Base-by-base conservation (phyloP, 1,139 yeast species). In the Hansenula lynferdii region DNA sequence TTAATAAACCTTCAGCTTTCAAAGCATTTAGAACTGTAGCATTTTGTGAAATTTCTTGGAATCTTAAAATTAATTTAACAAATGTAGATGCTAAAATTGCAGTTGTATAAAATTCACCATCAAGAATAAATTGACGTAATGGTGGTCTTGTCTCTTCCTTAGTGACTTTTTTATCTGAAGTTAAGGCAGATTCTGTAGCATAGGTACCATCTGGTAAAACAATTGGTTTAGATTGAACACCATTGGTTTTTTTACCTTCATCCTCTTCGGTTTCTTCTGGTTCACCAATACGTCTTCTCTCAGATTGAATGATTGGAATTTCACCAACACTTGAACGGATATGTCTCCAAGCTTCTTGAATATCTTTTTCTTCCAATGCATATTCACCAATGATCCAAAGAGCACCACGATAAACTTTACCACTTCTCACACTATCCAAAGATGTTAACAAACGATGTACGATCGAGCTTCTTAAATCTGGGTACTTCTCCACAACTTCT, bases 161-260 rank as follows among this genome's bases (percentile, higher is more conserved):
- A n/a, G 51, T 51, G 12, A 39, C 48, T 35, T 36, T 54, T 38
- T 46, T 50, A 21, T 57, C 56, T 12, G 75, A 66, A 6, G 85
- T 78, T 43, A 87, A 71, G 0, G 97, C 97, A 52, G 80, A 82
- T 63, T 94, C 98, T 24, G 97, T 85, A 23, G 98, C 98, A 65
- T 94, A 94, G 1, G 99, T 94, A 51, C 99, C 99, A 65, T 94
- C 99, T 17, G 98, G 96, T 48, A 92, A 74, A 41, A 94, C 83
- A 45, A 84, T 80, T 24, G 97, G 96, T 37, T 86, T 87, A 37
- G 73, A 67, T 44, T 64, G 64, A n/a, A n/a, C n/a, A 29, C 69
- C 62, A 38, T 62, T 62, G 10, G 57, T 34, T 23, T 60, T 58
- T 27, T 48, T 56, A 20, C 54, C 52, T n/a, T 55, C 63, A 15